Conservation (phyloP, 1,284 basidiomycete genomes). For the Apiotrichum porosum region DNA sequence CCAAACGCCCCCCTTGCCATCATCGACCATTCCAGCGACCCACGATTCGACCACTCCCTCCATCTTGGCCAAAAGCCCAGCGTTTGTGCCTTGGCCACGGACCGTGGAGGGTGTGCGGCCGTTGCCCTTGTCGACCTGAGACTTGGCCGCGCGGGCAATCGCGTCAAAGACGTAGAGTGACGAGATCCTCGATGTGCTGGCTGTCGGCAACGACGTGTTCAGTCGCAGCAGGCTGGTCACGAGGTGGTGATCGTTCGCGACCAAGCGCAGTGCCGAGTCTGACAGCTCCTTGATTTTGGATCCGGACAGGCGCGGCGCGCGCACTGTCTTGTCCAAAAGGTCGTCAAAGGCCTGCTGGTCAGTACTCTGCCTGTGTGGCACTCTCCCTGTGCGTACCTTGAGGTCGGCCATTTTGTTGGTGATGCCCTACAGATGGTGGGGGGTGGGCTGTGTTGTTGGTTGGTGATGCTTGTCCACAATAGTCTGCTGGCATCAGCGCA, state of each 20-base stretch:
- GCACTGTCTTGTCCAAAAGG: conserved; percentile 69
- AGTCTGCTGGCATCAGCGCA: no score
- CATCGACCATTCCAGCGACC: conserved; percentile 67
- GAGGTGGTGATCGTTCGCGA: conserved; percentile 76
- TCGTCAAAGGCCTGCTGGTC: conserved; percentile 65
- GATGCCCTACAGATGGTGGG: no score
- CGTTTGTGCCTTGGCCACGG: conserved; percentile 58
- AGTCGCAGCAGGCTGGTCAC: conserved; percentile 78
- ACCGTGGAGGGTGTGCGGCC: conserved; percentile 56
- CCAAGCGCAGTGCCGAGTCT: conserved; percentile 64
- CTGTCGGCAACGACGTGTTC: conserved; percentile 65
- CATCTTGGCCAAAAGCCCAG: conserved; percentile 76
- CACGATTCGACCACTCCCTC: conserved; percentile 79
- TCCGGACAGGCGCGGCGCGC: conserved; percentile 71
- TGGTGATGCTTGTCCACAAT: no score
- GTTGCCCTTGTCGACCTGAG: conserved; percentile 58
- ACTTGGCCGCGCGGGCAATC: conserved; percentile 72
- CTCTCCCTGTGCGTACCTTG: conserved; percentile 17
- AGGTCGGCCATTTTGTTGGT: conserved; percentile 19
- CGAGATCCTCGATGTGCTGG: conserved; percentile 60
- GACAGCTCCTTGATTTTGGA: conserved; percentile 73
- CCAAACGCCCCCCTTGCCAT: conserved; percentile 53
- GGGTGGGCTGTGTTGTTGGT: no score
- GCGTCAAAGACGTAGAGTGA: conserved; percentile 89
- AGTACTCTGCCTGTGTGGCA: no score